A percentile compares a stretch with the other conserved stretches of the same genome.
Evolutionary conservation across 805 yeast genomes (phyloP).

Genomic region (Clavispora vitiphila): DNA sequence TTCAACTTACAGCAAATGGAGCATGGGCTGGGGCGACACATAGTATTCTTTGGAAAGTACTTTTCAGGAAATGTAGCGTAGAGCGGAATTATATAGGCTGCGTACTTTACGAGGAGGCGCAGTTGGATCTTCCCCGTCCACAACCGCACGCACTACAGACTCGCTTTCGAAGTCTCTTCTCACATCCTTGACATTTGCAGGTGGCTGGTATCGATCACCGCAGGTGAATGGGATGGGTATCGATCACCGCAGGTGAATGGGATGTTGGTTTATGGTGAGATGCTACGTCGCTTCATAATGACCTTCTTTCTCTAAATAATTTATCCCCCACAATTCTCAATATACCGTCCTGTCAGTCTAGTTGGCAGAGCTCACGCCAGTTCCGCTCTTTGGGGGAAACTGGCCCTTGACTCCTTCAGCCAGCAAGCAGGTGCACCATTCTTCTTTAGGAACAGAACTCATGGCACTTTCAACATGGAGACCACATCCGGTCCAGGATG

Average conservation of each 20-base stretch:
- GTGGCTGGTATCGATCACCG: too few species aligned
- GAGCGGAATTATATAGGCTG: not conserved
- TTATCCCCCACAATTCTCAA: too few species aligned
- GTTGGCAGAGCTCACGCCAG: not conserved
- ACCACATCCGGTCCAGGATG: conserved; percentile 59
- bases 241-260: too few species aligned
- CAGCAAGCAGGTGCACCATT: conserved; percentile 48
- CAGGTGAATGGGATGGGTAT: too few species aligned
- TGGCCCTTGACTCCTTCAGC: not conserved
- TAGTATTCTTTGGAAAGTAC: not conserved
- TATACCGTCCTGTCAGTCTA: too few species aligned
- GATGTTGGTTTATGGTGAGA: too few species aligned
- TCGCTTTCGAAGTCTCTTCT: too few species aligned
- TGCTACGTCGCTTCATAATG: too few species aligned
- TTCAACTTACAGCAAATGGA: not conserved
- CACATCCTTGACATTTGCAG: too few species aligned
- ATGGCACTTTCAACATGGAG: conserved; percentile 43
- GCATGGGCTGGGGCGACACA: not conserved
- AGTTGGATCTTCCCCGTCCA: not conserved
- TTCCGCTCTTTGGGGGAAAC: conserved; percentile 2
- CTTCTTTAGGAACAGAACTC: conserved; percentile 41
- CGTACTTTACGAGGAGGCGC: conserved; percentile 4
- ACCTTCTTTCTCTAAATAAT: too few species aligned
- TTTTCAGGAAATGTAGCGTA: not conserved
- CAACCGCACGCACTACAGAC: too few species aligned